A percentile compares a stretch with the other conserved stretches of the same genome.
phyloP scores from a whole-genome alignment of 1,284 basidiomycete genomes.

The Thelephora terrestris region DNA sequence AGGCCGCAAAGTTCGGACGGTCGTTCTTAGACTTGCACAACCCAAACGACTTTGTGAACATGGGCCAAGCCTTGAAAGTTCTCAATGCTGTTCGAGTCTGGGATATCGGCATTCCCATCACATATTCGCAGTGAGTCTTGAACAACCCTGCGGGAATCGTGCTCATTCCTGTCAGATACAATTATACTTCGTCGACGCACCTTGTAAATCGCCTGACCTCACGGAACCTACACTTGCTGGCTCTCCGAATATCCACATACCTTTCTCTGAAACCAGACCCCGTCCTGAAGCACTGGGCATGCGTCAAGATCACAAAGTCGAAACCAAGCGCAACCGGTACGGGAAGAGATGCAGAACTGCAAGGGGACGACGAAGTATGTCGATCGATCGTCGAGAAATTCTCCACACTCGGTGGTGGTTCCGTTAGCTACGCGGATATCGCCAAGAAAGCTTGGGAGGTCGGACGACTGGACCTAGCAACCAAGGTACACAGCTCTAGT shows the following conservation, averaged over 20 bases:
- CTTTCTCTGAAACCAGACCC: conserved; percentile 77
- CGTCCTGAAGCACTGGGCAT: conserved; percentile 94
- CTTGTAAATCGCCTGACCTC: conserved; percentile 79
- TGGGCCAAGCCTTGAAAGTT: conserved; percentile 91
- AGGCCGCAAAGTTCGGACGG: conserved; percentile 94
- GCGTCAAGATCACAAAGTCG: conserved; percentile 77
- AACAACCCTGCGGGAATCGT: background rate
- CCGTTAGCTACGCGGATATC: conserved; percentile 91
- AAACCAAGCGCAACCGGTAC: conserved; percentile 42
- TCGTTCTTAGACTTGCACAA: conserved; percentile 91
- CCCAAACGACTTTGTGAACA: conserved; percentile 81
- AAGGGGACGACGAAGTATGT: conserved; percentile 73
- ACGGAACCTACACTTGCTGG: conserved; percentile 85
- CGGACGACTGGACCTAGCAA: conserved; percentile 78
- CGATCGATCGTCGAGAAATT: conserved; percentile 84
- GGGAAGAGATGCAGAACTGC: conserved; percentile 42
- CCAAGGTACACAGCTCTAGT: conserved; percentile 49
- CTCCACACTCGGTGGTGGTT: conserved; percentile 52
- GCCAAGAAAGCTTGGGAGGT: conserved; percentile 91
- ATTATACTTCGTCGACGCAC: conserved; percentile 64
- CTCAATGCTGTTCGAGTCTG: conserved; percentile 87
- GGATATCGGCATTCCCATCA: conserved; percentile 90
- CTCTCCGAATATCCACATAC: conserved; percentile 83
- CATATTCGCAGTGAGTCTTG: conserved; percentile 75
- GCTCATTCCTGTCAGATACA: conserved; percentile 43